Conservation (phyloP, 306 rosid genomes). For the Amphicarpaea edgeworthii region DNA sequence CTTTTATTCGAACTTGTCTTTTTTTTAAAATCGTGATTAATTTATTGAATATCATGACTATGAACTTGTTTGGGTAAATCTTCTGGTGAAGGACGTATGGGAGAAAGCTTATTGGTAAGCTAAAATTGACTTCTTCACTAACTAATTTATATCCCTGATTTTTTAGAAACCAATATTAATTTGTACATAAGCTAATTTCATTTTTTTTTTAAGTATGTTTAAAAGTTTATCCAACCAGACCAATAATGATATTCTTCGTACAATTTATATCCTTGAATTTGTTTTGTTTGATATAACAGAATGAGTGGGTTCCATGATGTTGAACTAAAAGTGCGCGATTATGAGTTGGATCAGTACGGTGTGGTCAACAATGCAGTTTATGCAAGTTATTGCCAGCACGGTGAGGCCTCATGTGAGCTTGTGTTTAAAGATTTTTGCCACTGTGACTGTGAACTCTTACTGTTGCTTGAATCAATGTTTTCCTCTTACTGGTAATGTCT, state of each 20-base stretch:
- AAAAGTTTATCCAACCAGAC: too few species aligned
- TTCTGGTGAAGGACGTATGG: too few species aligned
- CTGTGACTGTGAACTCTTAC: slow-evolving; percentile 8
- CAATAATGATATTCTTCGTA: slow-evolving; percentile 15
- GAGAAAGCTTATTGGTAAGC: too few species aligned
- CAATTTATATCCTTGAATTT: too few species aligned
- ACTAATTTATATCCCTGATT: too few species aligned
- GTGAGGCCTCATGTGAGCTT: slow-evolving; percentile 56
- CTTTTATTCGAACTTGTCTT: neutral
- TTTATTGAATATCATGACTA: neutral
- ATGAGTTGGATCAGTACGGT: slow-evolving; percentile 93
- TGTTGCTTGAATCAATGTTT: slow-evolving; percentile 8
- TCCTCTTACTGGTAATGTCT: neutral
- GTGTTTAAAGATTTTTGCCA: too few species aligned
- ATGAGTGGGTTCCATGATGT: slow-evolving; percentile 71
- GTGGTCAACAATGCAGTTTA: slow-evolving; percentile 92
- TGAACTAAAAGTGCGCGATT: slow-evolving; percentile 87
- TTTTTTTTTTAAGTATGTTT: too few species aligned
- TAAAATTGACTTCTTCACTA: too few species aligned
- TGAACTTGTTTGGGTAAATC: too few species aligned
- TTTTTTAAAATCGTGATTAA: neutral
- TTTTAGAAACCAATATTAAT: too few species aligned
- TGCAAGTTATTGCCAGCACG: slow-evolving; percentile 93
- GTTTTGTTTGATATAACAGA: too few species aligned
- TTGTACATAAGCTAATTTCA: too few species aligned